A percentile compares a stretch with the other conserved stretches of the same genome.
phyloP scores from a whole-genome alignment of 2,329 filamentous ascomycete species.

The Cercospora sp. region DNA sequence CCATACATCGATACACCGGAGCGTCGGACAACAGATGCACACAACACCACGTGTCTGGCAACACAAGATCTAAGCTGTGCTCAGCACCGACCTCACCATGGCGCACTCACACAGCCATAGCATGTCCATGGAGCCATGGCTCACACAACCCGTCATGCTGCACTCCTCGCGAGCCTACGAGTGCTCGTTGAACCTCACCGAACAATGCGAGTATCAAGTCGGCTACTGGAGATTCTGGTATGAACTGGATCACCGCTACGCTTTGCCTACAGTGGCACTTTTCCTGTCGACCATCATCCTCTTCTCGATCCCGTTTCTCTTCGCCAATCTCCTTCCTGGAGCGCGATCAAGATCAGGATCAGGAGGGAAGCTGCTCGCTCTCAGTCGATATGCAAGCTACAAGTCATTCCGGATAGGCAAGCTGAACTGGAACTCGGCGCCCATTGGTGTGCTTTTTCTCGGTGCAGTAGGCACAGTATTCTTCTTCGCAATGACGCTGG shows the following conservation, averaged over 20 bases:
- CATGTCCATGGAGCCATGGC: slow-evolving; percentile 37
- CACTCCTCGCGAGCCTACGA: slow-evolving; percentile 41
- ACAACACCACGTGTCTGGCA: background rate
- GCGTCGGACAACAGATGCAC: background rate
- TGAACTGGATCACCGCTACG: slow-evolving; percentile 56
- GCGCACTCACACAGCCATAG: slow-evolving; percentile 11
- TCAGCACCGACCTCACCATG: background rate
- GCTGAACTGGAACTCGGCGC: slow-evolving; percentile 47
- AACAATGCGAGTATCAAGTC: slow-evolving; percentile 50
- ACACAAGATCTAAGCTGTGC: background rate
- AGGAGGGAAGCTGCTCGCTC: slow-evolving; percentile 37
- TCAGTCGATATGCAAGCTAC: slow-evolving; percentile 47
- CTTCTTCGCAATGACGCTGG: slow-evolving; percentile 46
- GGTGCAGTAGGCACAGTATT: slow-evolving; percentile 46
- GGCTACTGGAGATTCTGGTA: slow-evolving; percentile 56
- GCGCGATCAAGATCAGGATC: background rate
- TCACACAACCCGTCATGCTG: slow-evolving; percentile 46
- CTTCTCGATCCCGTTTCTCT: slow-evolving; percentile 47
- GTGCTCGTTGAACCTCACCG: slow-evolving; percentile 38
- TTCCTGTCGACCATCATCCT: slow-evolving; percentile 52
- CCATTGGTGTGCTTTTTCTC: slow-evolving; percentile 48
- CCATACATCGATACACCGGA: background rate
- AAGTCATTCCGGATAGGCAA: slow-evolving; percentile 40
- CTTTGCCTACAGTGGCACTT: slow-evolving; percentile 55
- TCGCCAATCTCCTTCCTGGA: slow-evolving; percentile 23